phyloP scores from a whole-genome alignment of 345 rosid genomes.

The Reutealis trisperma region DNA sequence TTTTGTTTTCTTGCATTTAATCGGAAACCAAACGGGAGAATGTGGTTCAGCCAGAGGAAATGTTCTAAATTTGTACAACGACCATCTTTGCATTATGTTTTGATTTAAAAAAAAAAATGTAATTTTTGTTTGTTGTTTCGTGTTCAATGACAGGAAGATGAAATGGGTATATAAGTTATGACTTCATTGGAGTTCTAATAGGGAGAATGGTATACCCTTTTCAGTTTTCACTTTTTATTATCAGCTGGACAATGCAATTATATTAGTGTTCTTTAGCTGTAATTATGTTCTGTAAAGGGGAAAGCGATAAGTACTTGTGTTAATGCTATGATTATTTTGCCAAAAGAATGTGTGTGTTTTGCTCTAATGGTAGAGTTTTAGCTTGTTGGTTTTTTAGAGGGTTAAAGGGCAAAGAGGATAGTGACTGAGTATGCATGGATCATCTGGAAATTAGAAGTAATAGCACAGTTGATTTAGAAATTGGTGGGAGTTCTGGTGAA shows the following conservation, averaged over 20 bases:
- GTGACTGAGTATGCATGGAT: constrained; percentile 12
- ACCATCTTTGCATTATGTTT: not conserved
- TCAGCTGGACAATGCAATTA: not conserved
- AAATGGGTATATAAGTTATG: not conserved
- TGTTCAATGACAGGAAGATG: not conserved
- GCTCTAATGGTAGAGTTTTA: not conserved
- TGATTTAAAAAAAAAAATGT: not conserved
- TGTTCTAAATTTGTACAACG: not conserved
- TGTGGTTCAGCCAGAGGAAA: not conserved
- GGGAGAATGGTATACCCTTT: not conserved
- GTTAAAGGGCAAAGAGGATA: not conserved
- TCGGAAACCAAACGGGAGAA: not conserved
- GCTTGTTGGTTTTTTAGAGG: not conserved
- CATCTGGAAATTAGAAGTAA: constrained; percentile 7
- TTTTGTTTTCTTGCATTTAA: constrained; percentile 4
- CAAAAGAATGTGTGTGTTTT: not conserved
- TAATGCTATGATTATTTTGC: not conserved
- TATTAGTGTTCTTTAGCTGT: not conserved
- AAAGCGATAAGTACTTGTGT: not conserved
- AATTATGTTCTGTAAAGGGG: not conserved
- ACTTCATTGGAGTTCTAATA: not conserved
- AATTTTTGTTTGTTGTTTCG: not conserved
- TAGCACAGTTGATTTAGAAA: constrained; percentile 31
- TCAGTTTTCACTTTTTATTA: too few relatives aligned
- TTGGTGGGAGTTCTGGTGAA: constrained; percentile 17